Evolutionary conservation across 2,329 filamentous ascomycete species (phyloP).

Genomic region (Orbilia quercus): DNA sequence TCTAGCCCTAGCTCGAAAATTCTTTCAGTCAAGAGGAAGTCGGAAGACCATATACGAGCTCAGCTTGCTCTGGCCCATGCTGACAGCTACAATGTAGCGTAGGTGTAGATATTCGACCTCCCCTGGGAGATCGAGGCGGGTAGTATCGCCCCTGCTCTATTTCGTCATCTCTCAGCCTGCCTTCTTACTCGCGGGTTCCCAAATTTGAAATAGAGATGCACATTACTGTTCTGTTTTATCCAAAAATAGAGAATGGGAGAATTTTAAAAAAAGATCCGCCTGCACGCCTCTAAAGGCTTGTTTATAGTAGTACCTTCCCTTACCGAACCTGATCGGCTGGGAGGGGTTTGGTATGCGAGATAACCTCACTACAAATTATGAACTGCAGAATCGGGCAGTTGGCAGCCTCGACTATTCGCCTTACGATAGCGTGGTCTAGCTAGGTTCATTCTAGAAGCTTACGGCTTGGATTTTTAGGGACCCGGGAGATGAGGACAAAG

Average conservation of each 20-base stretch:
- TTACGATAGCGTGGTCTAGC: too few species aligned
- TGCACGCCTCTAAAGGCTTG: neutral
- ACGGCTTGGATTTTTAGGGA: too few species aligned
- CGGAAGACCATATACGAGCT: neutral
- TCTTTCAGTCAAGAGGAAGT: neutral
- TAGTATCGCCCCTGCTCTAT: constrained; percentile 10
- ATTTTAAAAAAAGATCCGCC: neutral
- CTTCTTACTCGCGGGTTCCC: neutral
- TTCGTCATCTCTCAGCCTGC: constrained; percentile 11
- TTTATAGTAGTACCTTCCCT: constrained; percentile 13
- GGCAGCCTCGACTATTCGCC: neutral
- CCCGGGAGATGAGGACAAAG: too few species aligned
- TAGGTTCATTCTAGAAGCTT: too few species aligned
- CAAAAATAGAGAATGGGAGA: constrained; percentile 15
- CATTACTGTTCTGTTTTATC: neutral
- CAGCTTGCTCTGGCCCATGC: constrained; percentile 6
- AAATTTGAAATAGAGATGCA: neutral
- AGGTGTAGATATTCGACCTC: constrained; percentile 19
- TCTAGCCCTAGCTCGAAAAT: neutral
- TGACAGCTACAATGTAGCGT: neutral
- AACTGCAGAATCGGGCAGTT: constrained; percentile 12
- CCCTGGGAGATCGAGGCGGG: constrained; percentile 25
- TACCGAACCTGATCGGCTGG: constrained; percentile 20
- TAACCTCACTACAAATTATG: constrained; percentile 19
- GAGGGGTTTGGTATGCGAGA: neutral